phyloP scores from a whole-genome alignment of 1,139 yeast species.

The Yamadazyma atlantica region DNA sequence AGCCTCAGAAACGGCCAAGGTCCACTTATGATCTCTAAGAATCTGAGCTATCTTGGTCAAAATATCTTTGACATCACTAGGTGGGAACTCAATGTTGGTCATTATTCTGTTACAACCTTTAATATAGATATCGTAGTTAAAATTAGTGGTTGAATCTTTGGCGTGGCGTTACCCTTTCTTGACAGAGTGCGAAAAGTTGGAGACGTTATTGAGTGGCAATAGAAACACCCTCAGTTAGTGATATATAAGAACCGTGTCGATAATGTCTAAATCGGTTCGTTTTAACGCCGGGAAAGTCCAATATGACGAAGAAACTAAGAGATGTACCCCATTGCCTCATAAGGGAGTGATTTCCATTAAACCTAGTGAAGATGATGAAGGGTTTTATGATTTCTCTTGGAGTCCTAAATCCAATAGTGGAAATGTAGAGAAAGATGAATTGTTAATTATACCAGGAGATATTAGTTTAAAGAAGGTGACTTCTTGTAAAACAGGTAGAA shows the following conservation, averaged over 20 bases:
- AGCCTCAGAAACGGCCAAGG: conserved; percentile 80
- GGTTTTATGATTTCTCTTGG: conserved; percentile 46
- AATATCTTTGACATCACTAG: conserved; percentile 47
- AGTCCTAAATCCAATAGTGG: conserved; percentile 35
- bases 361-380: conserved; percentile 57
- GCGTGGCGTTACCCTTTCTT: background rate
- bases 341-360: conserved; percentile 73
- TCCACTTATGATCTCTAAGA: conserved; percentile 52
- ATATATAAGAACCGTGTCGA: background rate
- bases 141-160: too few relatives aligned
- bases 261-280: conserved; percentile 27
- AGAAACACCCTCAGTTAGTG: background rate
- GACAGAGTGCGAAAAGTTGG: background rate
- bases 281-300: conserved; percentile 88
- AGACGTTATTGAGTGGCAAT: conserved; percentile 4
- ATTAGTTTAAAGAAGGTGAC: conserved; percentile 76
- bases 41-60: conserved; percentile 59
- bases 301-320: conserved; percentile 65
- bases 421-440: conserved; percentile 57
- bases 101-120: too few relatives aligned
- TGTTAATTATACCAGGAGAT: conserved; percentile 89
- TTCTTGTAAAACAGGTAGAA: conserved; percentile 81
- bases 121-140: too few relatives aligned
- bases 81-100: conserved; percentile 57
- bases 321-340: conserved; percentile 73